phyloP scores from a whole-genome alignment of 106 monocot species.

The Platanthera zijinensis region DNA sequence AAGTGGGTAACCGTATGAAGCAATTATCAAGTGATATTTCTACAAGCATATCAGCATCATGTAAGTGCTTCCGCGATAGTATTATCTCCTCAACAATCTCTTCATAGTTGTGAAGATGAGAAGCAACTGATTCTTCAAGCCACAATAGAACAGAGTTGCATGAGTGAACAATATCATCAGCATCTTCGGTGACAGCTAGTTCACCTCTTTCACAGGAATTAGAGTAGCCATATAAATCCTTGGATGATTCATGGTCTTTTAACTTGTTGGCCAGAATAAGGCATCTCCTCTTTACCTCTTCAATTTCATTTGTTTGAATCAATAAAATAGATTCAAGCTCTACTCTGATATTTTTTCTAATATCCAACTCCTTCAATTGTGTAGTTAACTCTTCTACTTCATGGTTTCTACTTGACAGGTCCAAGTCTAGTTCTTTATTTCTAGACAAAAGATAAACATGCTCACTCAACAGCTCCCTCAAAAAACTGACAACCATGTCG shows the following conservation, averaged over 20 bases:
- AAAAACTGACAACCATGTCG: conserved; percentile 27
- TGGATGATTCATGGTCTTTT: conserved; percentile 16
- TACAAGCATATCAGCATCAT: conserved; percentile 20
- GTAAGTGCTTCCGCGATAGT: conserved; percentile 42
- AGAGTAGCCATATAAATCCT: conserved; percentile 9
- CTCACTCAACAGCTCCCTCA: conserved; percentile 48
- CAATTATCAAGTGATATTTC: conserved; percentile 30
- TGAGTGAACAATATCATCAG: conserved; percentile 22
- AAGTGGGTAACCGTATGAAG: conserved; percentile 41
- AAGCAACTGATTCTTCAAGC: conserved; percentile 54
- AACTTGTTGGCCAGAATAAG: conserved; percentile 36
- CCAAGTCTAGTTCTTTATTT: conserved; percentile 43
- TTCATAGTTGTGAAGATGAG: conserved; percentile 33
- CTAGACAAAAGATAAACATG: conserved; percentile 24
- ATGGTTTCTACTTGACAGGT: conserved; percentile 29
- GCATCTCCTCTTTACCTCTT: conserved; percentile 46
- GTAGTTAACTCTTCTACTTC: conserved; percentile 49
- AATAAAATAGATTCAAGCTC: conserved; percentile 41
- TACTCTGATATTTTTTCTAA: conserved; percentile 15
- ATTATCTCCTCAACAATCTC: conserved; percentile 44
- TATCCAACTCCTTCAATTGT: conserved; percentile 32
- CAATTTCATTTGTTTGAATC: conserved; percentile 25
- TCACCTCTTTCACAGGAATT: not conserved
- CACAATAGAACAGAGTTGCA: conserved; percentile 27
- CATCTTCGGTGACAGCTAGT: conserved; percentile 2